Base-by-base conservation (phyloP, 441 rosid species). In the Erysimum pusillum region DNA sequence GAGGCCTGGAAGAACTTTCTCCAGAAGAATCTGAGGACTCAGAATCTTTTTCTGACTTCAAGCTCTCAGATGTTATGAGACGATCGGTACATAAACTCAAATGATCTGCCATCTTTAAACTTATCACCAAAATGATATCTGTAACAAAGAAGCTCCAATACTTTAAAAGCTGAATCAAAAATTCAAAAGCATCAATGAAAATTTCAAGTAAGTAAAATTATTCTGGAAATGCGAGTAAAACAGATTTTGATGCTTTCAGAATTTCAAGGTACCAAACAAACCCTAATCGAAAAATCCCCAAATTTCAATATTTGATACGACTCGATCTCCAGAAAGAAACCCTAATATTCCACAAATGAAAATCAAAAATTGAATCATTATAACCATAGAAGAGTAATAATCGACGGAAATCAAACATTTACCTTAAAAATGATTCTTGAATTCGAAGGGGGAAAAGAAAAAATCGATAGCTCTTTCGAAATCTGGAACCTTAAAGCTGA, bases 61-160 rank as follows among this genome's bases (percentile, higher is more conserved):
- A 71, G 65, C 79, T 85, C 46, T 85, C 90, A 15, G 86, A 45
- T 9, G 88, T 83, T 76, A 73, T 68, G 68, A 84, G 85, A 76
- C 76, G 86, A 76, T 87, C 95, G 8, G 87, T 85, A 44, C 86
- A 84, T 64, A 83, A 79, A 83, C 84, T 85, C 71, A 87, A 52
- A 82, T 88, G 92, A 83, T 88, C 91, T 14, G 83, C 80, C 91
- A 87, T 87, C 0, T 13, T 31, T 1, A 49, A 60, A 32, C 57
- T 60, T 41, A 58, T 4, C 69, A 65, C 77, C 81, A 65, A 17
- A 72, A 72, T 41, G 62, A 41, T 13, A 75, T 60, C 81, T 78
- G 81, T 62, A 66, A 42, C 57, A 58, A 46, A 42, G 69, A 67
- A 67, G 44, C 51, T 42, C 44, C 17, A 1, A 8, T 11, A 14